Evolutionary conservation across 2,329 filamentous ascomycete genomes (phyloP), one percentile per base, ranked within the genome.

Genomic region (Pestalotiopsis sp.): DNA sequence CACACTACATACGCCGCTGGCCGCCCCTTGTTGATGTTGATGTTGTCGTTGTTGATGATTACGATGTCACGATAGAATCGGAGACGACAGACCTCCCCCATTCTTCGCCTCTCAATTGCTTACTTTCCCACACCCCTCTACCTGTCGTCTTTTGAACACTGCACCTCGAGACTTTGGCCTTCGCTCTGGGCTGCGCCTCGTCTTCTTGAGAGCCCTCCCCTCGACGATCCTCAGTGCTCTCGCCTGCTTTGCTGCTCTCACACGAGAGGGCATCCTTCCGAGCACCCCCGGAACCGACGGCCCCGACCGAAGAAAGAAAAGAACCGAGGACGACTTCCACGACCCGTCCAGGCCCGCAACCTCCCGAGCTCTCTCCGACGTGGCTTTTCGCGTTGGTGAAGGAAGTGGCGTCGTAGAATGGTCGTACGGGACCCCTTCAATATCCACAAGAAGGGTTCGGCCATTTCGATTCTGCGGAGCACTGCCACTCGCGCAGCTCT

Each of bases 371-470:
- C 45, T 65, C 31, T 39, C 38, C 52, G 27, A 52, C 64, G 64
- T 65, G 49, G 41, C 49, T 23, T 12, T 23, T 38, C 41, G 25
- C 49, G 25, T 58, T 36, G 6, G 59, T 62, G 27, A 36, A 62
- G 59, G 31, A 25, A n/a, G 20, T n/a, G 27, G 23, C 57, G 57
- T 59, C 25, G 25, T 39, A 39, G 25, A 60, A 81, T 81, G 80
- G 81, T 81, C 74, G 75, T 80, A 72, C 81, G 83, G 74, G 82
- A 84, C 72, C 82, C 83, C 39, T 85, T 85, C 78, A 79, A 81
- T 72, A 76, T 83, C 71, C 79, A 81, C 83, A 68, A 71, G 72
- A 74, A 73, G 67, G 71, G 69, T 67, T 66, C 66, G 20, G 72
- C 72, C 68, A 68, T 74, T 41, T 73, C 82, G 74, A 82, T 85